Evolutionary conservation across 148 eudicot species (phyloP), one percentile per base, ranked within the genome.

Genomic region (Fagopyrum homotropicum): DNA sequence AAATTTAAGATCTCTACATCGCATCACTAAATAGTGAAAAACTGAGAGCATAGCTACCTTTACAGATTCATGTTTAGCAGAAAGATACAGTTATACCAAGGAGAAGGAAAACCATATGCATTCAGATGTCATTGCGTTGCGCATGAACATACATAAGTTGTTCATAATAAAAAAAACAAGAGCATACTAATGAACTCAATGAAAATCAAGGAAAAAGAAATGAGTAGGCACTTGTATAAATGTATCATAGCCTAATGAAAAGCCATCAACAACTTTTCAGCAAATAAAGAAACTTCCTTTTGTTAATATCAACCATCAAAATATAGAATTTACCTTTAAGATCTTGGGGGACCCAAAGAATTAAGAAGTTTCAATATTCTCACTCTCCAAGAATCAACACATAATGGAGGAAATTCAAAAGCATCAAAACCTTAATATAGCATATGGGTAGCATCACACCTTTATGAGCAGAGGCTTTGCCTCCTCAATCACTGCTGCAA

Each of bases 401-500:
- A 12, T 9, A 10, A 22, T 29, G 16, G 9, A 63, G 66, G 29
- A 12, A 76, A 26, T 30, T 55, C 12, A 12, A 35, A 0, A 55
- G n/a, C 29, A 60, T 19, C 46, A 45, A 73, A 15, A 35, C 17
- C 26, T 72, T 52, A 76, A 69, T 35, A 22, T 85, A 55, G 77
- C 63, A 84, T 66, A 66, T 6, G 76, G 78, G 83, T 17, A 61
- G 68, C 71, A 84, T 48, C 87, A 82, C 73, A 94, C 98, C 98
- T 90, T 89, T 81, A 78, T 60, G 70, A 94, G 85, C 82, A 94
- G 79, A 3, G 98, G 98, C 48, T 83, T 83, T 72, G 98, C 93
- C 79, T 94, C 98, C 82, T 91, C 96, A 82, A 94, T 79, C 47
- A 90, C 93, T 80, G 78, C 76, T 44, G 93, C 82, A 87, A 82